Base-by-base conservation (phyloP, 2,329 filamentous ascomycete species). In the Knufia petricola region DNA sequence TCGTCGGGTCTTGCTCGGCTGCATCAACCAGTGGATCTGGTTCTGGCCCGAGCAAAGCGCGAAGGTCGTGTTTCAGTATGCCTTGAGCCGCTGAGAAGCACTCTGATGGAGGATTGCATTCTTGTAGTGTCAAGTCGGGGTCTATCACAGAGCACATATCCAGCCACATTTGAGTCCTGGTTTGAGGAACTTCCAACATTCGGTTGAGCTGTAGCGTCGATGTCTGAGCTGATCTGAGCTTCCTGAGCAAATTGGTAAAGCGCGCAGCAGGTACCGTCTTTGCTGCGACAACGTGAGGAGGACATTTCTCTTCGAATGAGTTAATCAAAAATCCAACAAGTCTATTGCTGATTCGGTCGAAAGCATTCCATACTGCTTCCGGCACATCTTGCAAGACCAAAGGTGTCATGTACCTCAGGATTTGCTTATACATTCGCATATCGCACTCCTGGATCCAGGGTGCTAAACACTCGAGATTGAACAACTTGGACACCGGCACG, bases 371-470 rank as follows among this genome's bases (percentile, higher is more conserved):
- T 4, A 96, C 89, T 2, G 83, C 77, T 50, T 89, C 86, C 1
- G 92, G 92, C 3, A 94, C 84, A 12, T 95, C 89, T 64, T 96
- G 89, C 6, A 95, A 75, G 3, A 87, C 92, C 34, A 96, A 74
- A n/a, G 83, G 81, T 1, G 86, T 85, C 34, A 96, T 81, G 52
- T 95, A 94, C 47, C 84, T 82, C 69, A 95, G 88, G 85, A 96
- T 95, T 57, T 89, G 88, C 64, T 96, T 88, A 63, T 98, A 98
- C 69, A 95, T 85, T 28, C 90, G 76, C 69, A 92, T 94, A 64
- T 98, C 92, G 63, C 87, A 95, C 64, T 94, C 85, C 63, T 92
- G 86, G 52, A 98, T 94, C 92, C 92, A 98, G 1, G 84, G 77
- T 2, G 88, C 87, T 48, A 96, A 72, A 48, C 81, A 82, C 2